These are phyloP conservation scores for Lachancea dasiensis DNA, from an alignment of 805 yeast genomes.

Conservation along the genomic window DNA sequence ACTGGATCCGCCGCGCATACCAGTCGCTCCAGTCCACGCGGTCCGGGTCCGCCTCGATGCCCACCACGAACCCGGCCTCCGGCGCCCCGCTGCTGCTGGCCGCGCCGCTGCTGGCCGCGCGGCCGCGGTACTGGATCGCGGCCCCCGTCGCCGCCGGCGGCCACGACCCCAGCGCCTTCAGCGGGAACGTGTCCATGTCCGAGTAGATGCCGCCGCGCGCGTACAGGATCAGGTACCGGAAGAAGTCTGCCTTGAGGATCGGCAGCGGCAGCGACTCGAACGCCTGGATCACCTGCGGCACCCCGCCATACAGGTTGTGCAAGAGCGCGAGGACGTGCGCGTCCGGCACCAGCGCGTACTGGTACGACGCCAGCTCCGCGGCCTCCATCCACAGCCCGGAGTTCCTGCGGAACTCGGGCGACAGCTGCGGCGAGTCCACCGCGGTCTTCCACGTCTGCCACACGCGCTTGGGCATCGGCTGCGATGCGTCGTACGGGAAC, in stretches of 20 bases:
- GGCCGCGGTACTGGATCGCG: slow-evolving; percentile 16
- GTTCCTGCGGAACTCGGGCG: slow-evolving; percentile 43
- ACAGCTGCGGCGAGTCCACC: slow-evolving; percentile 49
- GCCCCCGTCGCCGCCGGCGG: slow-evolving; percentile 38
- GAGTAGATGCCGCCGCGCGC: slow-evolving; percentile 93
- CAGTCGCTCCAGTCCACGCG: slow-evolving; percentile 89
- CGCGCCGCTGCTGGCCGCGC: not conserved
- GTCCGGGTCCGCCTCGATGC: slow-evolving; percentile 97
- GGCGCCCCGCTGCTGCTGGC: slow-evolving; percentile 1
- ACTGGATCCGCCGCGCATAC: slow-evolving; percentile 90
- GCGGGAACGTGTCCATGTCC: slow-evolving; percentile 78
- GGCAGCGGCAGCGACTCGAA: slow-evolving; percentile 70
- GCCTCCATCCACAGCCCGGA: slow-evolving; percentile 52
- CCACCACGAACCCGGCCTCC: slow-evolving; percentile 73
- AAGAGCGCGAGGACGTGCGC: slow-evolving; percentile 52
- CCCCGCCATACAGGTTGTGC: slow-evolving; percentile 51
- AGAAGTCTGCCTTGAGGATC: slow-evolving; percentile 88
- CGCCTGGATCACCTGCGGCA: slow-evolving; percentile 74
- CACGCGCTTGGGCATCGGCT: slow-evolving; percentile 66
- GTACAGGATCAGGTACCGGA: slow-evolving; percentile 76
- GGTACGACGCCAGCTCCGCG: slow-evolving; percentile 32
- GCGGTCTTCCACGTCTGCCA: slow-evolving; percentile 95
- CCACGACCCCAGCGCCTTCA: slow-evolving; percentile 75
- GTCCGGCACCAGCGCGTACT: slow-evolving; percentile 72
- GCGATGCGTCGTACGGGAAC: slow-evolving; percentile 65